Conservation (phyloP, 129 eudicot genomes). For the Centella asiatica region DNA sequence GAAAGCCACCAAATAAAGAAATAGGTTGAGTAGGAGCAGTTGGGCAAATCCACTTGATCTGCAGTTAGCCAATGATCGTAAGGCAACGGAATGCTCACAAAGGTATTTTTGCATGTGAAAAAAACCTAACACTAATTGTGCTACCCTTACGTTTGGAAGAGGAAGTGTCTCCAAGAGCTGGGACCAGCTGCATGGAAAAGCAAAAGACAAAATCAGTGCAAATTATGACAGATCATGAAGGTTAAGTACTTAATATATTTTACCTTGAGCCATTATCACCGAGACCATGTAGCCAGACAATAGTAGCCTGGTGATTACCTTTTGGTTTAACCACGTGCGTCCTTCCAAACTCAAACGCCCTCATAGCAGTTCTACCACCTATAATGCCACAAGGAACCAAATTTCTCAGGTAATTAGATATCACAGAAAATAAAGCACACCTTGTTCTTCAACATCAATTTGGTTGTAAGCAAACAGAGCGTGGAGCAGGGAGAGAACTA, state of each 20-base stretch:
- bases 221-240: not conserved
- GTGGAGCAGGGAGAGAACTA: too few relatives aligned
- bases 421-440: not conserved
- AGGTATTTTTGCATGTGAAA: conserved; percentile 4
- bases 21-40: conserved; percentile 88
- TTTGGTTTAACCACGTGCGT: conserved; percentile 81
- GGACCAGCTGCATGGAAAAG: conserved; percentile 65
- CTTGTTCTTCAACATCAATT: too few relatives aligned
- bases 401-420: too few relatives aligned
- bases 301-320: conserved; percentile 87
- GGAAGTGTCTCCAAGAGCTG: conserved; percentile 92
- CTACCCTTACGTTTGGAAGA: conserved; percentile 62
- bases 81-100: not conserved
- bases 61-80: conserved; percentile 12
- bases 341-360: conserved; percentile 67
- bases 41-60: conserved; percentile 99
- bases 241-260: conserved; percentile 4
- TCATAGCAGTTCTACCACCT: conserved; percentile 56
- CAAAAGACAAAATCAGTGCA: conserved; percentile 4
- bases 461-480: too few relatives aligned
- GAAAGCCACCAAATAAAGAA: conserved; percentile 89
- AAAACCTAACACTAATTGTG: not conserved
- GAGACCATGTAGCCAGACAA: conserved; percentile 91
- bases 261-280: conserved; percentile 89
- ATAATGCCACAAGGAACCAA: conserved; percentile 4